These are phyloP conservation scores for Hypholoma fasciculare DNA, from an alignment of 768 basidiomycete species.

Conservation along the genomic window DNA sequence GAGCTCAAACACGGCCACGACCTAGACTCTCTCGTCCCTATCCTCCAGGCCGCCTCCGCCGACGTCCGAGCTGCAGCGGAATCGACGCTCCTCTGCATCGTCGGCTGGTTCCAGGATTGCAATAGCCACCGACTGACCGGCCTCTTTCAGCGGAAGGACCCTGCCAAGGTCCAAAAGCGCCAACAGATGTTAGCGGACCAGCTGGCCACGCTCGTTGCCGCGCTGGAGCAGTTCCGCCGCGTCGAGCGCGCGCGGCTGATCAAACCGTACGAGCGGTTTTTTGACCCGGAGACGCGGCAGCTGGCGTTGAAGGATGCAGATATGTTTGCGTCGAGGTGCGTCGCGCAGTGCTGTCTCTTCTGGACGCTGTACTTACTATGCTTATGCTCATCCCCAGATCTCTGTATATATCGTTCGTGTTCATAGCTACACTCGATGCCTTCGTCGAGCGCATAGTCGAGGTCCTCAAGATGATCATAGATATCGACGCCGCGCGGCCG, in stretches of 20 bases:
- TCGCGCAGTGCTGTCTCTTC: neutral
- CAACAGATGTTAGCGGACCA: conserved; percentile 25
- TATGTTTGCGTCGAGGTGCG: conserved; percentile 41
- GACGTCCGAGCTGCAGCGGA: conserved; percentile 34
- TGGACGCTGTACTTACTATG: neutral
- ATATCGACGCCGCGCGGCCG: conserved; percentile 34
- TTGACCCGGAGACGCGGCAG: conserved; percentile 35
- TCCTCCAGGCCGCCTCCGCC: conserved; percentile 34
- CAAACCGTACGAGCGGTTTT: conserved; percentile 41
- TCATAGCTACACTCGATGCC: conserved; percentile 40
- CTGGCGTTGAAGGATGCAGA: conserved; percentile 23
- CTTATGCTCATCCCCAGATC: conserved; percentile 26
- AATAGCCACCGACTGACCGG: conserved; percentile 36
- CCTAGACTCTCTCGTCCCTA: conserved; percentile 41
- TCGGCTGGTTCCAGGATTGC: conserved; percentile 35
- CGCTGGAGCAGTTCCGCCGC: conserved; percentile 32
- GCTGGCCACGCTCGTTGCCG: conserved; percentile 24
- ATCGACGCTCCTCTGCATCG: conserved; percentile 18
- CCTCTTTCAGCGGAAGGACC: conserved; percentile 24
- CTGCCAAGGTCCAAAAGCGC: conserved; percentile 20
- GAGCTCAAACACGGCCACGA: conserved; percentile 42
- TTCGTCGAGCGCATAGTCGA: conserved; percentile 36
- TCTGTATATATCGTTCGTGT: conserved; percentile 46
- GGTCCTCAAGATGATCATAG: conserved; percentile 30
- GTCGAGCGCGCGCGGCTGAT: conserved; percentile 35